Evolutionary conservation across 2,329 filamentous ascomycete species (phyloP), one percentile per base, ranked within the genome.

Genomic region (Fusarium citri): DNA sequence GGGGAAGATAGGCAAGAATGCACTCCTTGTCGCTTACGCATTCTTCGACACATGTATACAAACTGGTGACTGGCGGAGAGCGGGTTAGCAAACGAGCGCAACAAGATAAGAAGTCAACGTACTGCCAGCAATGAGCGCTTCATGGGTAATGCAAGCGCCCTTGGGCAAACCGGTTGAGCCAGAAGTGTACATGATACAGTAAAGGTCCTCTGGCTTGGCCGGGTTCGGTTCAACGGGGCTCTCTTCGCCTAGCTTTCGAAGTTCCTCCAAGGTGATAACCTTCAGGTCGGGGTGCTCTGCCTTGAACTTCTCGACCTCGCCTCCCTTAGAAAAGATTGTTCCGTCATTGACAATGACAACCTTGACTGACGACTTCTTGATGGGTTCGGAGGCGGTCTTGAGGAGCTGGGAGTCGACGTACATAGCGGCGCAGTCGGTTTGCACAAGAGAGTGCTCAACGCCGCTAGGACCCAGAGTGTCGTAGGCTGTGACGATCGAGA

Each of bases 401-500:
- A 92, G 83, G 51, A 97, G 89, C 74, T 92, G 89, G 11, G 94
- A 92, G 78, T 98, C 94, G 68, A 94, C 87, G 82, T 94, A 97
- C 84, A 98, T 95, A 79, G 91, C 91, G 74, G 89, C 89, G 55
- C 93, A 91, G 67, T 89, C 85, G 55, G 94, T 96, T 82, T 97
- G 92, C 23, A 90, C 85, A 69, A 98, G 87, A 5, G 94, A 97
- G 83, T 97, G 94, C 82, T 91, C 89, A 68, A 98, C 87, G 48
- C 94, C 94, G 67, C 91, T 89, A 75, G 93, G 88, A 56, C 94
- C 94, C 46, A 98, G 90, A 30, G 94, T 97, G 80, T 98, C 94
- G 81, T 98, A 98, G 53, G 94, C 94, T 47, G 95, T 98, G 53
- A 98, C 95, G 72, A 98, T 94, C 63, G 93, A 89, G 79, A 98